Base-by-base conservation (phyloP, 208 protist genomes). In the Giardia muris region DNA sequence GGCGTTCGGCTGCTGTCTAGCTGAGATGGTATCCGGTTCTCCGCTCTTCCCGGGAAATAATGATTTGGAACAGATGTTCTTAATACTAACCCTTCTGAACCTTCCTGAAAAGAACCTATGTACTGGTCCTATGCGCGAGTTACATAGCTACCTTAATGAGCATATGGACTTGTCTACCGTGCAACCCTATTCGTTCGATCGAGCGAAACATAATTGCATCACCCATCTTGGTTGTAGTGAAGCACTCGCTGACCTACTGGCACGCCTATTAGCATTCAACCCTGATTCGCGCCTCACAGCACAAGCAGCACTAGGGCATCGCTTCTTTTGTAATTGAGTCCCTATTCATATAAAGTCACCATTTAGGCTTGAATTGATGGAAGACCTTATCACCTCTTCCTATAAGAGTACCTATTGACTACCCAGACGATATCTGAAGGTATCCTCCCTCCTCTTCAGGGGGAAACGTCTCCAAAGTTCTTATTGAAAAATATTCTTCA, bases 1-100 rank as follows among this genome's bases (percentile, higher is more conserved):
- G 42, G 86, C 92, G 30, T 43, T 47, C 1, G 92, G 92, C 1
- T 93, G 92, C n/a, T 30, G 89, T 46, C 30, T 93, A 10, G 87
- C 89, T 43, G 92, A 93, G 87, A 0, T 93, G 10, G 39, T 89
- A 10, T 46, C 19, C 19, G 86, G 86, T 4, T 4, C 4, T 89
- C 86, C 86, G 19, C 4, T 89, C 4, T 89, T 89, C 86, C 86
- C 86, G 19, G 86, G 86, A 22, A 43, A 4, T 4, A 45, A 22
- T 4, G 86, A 89, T 10, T 4, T 89, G 4, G 19, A 89, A 4
- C 86, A 89, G 86, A 4, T 89, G 57, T 30, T 39, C 19, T 30
- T 76, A 10, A 76, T 76, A 10, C 30, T 10, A 39, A 30, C 57
- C 57, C 30, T 76, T 30, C 57, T 76, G 30, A 76, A 76, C 10